Evolutionary conservation across 225 moss, liverwort and hornwort genomes (phyloP).

Genomic region (Neckera pumila): DNA sequence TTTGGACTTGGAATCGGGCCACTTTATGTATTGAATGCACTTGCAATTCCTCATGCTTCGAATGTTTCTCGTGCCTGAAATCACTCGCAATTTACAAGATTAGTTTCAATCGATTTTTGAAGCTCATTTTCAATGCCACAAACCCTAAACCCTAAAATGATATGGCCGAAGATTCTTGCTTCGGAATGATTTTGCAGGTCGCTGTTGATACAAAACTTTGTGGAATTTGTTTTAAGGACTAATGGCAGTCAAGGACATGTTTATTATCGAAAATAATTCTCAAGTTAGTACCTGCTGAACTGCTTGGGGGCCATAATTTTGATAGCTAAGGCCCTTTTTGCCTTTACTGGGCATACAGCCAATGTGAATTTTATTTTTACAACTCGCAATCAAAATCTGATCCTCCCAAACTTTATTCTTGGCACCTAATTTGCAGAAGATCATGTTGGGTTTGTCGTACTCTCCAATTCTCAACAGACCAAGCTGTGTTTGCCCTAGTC

Average conservation of each 20-base stretch:
- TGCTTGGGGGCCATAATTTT: too few species aligned
- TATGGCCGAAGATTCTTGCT: not conserved
- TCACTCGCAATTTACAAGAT: not conserved
- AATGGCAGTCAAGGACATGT: not conserved
- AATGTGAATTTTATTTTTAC: not conserved
- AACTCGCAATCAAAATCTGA: not conserved
- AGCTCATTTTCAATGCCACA: not conserved
- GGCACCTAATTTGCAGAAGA: not conserved
- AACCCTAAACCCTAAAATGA: not conserved
- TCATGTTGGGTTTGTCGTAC: not conserved
- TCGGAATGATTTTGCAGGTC: not conserved
- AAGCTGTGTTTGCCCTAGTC: not conserved
- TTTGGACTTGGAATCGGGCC: not conserved
- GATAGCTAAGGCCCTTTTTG: not conserved
- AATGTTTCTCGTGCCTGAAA: not conserved
- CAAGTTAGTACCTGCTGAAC: not conserved
- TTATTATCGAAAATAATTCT: not conserved
- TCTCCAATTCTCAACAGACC: not conserved
- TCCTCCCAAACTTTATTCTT: not conserved
- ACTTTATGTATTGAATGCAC: not conserved
- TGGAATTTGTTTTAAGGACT: not conserved
- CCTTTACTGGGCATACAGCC: too few species aligned
- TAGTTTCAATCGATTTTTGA: not conserved
- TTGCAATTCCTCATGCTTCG: not conserved
- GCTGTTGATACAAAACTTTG: not conserved